Evolutionary conservation across 2,329 filamentous ascomycete species (phyloP), one percentile per base, ranked within the genome.

Genomic region (Cercospora janseana): DNA sequence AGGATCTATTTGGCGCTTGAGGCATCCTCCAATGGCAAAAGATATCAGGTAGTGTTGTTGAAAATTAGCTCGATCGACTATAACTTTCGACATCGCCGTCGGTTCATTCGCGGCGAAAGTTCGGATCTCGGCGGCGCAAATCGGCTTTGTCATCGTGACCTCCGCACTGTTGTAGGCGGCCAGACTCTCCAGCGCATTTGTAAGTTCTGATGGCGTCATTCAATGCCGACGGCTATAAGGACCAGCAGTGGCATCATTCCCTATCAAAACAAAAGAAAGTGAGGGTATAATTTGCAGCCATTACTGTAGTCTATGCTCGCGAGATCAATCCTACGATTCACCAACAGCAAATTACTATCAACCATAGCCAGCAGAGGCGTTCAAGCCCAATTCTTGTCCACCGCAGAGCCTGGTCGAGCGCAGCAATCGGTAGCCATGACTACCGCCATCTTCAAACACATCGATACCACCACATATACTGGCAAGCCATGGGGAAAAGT

Each of bases 401-500:
- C 35, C 13, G 12, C 13, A 8, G 4, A 23, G 16, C 18, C 12
- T 1, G n/a, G n/a, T 21, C 35, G 35, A 38, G 9, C 21, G 3
- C 35, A 15, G 20, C 32, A 38, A 16, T 38, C 32, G 24, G 58
- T 61, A 58, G 76, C 58, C 29, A 82, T 82, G 79, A 82, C 79
- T n/a, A 79, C 75, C 15, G 73, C 75, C 28, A 67, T 62, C 2
- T 84, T 86, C 70, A 76, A 76, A 52, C 81, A 85, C 67, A 80
- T 85, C 55, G 82, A 86, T 63, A 70, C 75, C 1, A 60, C 71
- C 12, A 75, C 75, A 69, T 57, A 66, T 50, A 51, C 55, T 13
- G 63, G 64, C 46, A 81, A 81, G 62, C 79, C 82, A 1, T 86
- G 82, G 82, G 64, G 70, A 59, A 86, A 86, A 60, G 83, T 86